Base-by-base conservation (phyloP, 2,329 filamentous ascomycete genomes). In the Ophiobolus disseminans region DNA sequence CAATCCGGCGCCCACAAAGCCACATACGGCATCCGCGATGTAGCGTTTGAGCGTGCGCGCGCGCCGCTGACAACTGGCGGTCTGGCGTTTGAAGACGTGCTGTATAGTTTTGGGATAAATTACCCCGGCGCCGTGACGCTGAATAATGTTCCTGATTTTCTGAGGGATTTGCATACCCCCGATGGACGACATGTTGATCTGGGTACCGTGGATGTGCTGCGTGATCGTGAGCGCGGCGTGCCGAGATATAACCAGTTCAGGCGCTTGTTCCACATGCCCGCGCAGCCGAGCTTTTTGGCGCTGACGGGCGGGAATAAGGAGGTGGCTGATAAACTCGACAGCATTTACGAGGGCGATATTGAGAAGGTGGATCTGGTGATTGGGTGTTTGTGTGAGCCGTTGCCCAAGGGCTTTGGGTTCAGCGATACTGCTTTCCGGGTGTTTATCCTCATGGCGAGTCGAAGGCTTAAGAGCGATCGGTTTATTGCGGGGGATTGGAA, bases 21-120 rank as follows among this genome's bases (percentile, higher is more conserved):
- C 55, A 66, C 50, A 48, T 49, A 50, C 34, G n/a, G 48, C 2
- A 55, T 58, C 17, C 35, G 40, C 20, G 37, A 51, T 16, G 39
- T 53, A 5, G 58, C 66, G 4, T 76, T 77, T 41, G 51, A 62
- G 2, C 65, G 69, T 1, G 68, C 75, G 0, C 62, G 62, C 8
- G 60, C 62, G 14, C 71, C 72, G 0, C 47, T 77, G 14, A 22
- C 58, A 11, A 41, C 40, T 9, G 40, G 45, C 11, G 34, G 40
- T 7, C 20, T 66, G 2, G 34, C 45, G 9, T 65, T 68, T 32
- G 53, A 51, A 34, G 62, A 71, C 39, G 31, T 58, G n/a, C 55
- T 71, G 26, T 79, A 79, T 60, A 75, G 73, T 19, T 79, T 79
- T 48, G 77, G 77, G 20, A 75, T 79, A 60, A 78, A 78, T 60